Base-by-base conservation (phyloP, 352 stramenopile genomes). In the Globisporangium middletonii region DNA sequence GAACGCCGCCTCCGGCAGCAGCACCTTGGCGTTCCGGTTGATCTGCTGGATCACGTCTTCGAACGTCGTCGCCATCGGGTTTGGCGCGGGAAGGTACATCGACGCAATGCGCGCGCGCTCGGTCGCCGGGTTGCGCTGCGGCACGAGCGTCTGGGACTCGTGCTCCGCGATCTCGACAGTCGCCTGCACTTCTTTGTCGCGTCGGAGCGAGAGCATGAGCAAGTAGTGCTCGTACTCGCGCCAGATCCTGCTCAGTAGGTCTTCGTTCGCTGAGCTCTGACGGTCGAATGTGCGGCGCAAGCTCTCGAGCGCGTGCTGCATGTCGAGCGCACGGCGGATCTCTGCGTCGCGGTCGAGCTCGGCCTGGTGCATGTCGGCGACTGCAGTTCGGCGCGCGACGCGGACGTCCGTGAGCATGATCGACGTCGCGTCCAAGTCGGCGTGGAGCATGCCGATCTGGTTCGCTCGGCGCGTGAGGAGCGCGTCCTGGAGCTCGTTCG, bases 1-100 rank as follows among this genome's bases (percentile, higher is more conserved):
- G 2, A 33, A 65, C 1, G 61, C 57, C 16, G 87, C 76, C 3
- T 69, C 75, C 0, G 80, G 80, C 1, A 89, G 58, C 11, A 91
- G 58, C 13, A 68, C 59, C 3, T 68, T 64, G 18, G 73, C 67
- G 2, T 75, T 71, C 45, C 73, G 62, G 38, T 79, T 85, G 62
- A 91, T 86, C 51, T 89, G 79, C 60, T 85, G 59, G 5, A 91
- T 58, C 1, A 91, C 62, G 35, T 67, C 68, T 30, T 79, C 69
- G 1, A 67, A 69, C 3, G 57, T 59, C 1, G 54, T 61, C 0
- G 66, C 50, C 18, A 51, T 45, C 0, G 63, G 62, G n/a, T 81
- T 68, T 35, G 64, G 47, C 0, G 67, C 30, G 0, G 77, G 80
- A 26, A 90, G 70, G 30, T 77, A 71, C 51, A 75, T 67, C 7